Base-by-base conservation (phyloP, 164 flowering plant genomes). In the Amborella trichopoda region DNA sequence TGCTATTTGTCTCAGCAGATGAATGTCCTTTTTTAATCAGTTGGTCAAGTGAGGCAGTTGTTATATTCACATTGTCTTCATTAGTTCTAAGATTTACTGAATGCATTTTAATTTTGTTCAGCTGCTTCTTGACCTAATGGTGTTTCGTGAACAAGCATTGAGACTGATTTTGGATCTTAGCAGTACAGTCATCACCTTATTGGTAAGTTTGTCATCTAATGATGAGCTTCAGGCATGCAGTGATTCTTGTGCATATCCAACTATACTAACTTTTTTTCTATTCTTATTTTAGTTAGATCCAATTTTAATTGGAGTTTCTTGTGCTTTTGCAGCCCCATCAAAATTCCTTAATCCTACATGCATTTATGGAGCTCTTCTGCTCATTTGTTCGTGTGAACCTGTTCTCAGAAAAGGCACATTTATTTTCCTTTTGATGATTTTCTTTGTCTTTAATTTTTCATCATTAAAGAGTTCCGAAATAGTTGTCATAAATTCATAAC, bases 351-450 rank as follows among this genome's bases (percentile, higher is more conserved):
- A 87, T 91, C 54, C 72, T 91, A 42, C 90, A 87, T 59, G 99
- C 95, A 27, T 91, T 91, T 68, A 91, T 91, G 99, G 99, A 84
- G 69, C 86, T 91, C 27, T 91, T 91, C 62, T 87, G 95, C 61
- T 66, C 86, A 32, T 91, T 84, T 59, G 80, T 82, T 34, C 95
- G 96, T 45, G 99, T 80, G 24, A 87, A 82, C 66, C 77, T 91
- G 26, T 84, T 82, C 57, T 71, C 90, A 28, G 93, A 82, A 62
- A 91, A 80, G 90, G 96, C 49, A 77, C 66, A 66, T 61, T 23
- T 10, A 43, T 50, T 47, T 26, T 24, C 21, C 48, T 4, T 49
- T 40, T 3, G 40, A 0, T 33, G 12, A 23, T 40, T 27, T 45
- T 45, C 17, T 38, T 6, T 25, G 38, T 25, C 48, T 44, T 40